Conservation (phyloP, 768 basidiomycete species). For the Rhizopogon salebrosus region DNA sequence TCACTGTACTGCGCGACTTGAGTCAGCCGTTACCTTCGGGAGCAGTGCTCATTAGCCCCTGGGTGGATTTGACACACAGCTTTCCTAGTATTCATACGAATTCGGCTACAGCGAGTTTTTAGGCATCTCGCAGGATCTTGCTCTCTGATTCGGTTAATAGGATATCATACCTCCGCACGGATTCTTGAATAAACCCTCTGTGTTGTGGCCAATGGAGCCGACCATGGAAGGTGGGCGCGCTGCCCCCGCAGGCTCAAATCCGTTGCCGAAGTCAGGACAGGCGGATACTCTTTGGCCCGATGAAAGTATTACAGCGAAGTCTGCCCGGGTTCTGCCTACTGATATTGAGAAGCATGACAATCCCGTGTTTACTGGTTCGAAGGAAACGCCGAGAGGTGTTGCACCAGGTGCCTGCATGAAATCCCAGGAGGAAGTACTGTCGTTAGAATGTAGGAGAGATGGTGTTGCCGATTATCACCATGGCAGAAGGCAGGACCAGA, state of each 20-base stretch:
- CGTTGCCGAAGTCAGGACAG: slow-evolving; percentile 45
- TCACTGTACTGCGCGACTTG: slow-evolving; percentile 66
- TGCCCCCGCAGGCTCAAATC: slow-evolving; percentile 30
- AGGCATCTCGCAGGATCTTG: neutral
- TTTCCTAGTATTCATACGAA: slow-evolving; percentile 75
- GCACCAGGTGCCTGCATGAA: slow-evolving; percentile 7
- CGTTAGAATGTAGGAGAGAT: neutral
- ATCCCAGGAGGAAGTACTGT: slow-evolving; percentile 29
- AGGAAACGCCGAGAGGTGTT: no score
- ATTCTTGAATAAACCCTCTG: slow-evolving; percentile 55
- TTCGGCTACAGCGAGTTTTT: slow-evolving; percentile 44
- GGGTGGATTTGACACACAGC: slow-evolving; percentile 83
- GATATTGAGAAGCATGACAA: slow-evolving; percentile 13
- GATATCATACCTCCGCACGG: slow-evolving; percentile 66
- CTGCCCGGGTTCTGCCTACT: neutral
- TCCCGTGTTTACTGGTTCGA: slow-evolving; percentile 3
- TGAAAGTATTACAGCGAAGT: slow-evolving; percentile 19
- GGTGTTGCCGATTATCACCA: neutral
- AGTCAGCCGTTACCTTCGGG: slow-evolving; percentile 69
- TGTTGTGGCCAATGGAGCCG: slow-evolving; percentile 51
- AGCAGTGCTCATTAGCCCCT: slow-evolving; percentile 74
- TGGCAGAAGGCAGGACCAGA: neutral
- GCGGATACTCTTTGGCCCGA: slow-evolving; percentile 41
- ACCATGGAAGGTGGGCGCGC: slow-evolving; percentile 31
- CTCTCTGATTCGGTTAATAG: slow-evolving; percentile 25